Conservation (phyloP, 148 eudicot species). For the Rhododendron ovatum region DNA sequence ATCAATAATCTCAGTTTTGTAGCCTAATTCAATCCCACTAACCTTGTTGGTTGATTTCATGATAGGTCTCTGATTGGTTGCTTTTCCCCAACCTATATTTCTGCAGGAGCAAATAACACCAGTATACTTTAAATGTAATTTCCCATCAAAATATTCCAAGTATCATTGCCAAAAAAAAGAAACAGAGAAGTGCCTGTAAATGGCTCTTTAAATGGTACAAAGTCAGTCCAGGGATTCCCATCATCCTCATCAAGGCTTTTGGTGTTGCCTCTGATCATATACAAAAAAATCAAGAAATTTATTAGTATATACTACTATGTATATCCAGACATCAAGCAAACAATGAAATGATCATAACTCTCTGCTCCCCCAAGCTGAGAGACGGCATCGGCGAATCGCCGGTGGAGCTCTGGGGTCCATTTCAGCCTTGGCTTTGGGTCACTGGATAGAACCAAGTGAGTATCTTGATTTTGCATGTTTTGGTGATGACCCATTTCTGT, state of each 20-base stretch:
- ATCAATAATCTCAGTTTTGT: neutral
- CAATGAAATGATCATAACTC: slow-evolving; percentile 31
- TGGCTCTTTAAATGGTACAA: slow-evolving; percentile 91
- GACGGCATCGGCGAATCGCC: slow-evolving; percentile 61
- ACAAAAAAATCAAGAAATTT: neutral
- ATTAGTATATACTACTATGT: neutral
- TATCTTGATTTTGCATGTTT: slow-evolving; percentile 42
- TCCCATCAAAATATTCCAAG: neutral
- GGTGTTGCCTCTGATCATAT: slow-evolving; percentile 75
- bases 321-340: neutral
- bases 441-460: slow-evolving; percentile 66
- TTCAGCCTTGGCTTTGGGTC: slow-evolving; percentile 96
- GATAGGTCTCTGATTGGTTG: slow-evolving; percentile 43
- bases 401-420: slow-evolving; percentile 94
- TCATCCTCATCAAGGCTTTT: slow-evolving; percentile 66
- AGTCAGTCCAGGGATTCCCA: slow-evolving; percentile 82
- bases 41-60: slow-evolving; percentile 46
- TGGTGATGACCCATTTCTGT: slow-evolving; percentile 47
- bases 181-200: slow-evolving; percentile 51
- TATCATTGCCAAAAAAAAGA: neutral
- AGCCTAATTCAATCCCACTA: slow-evolving; percentile 6
- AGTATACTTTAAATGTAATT: neutral
- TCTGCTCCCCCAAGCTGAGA: slow-evolving; percentile 79
- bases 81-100: slow-evolving; percentile 78
- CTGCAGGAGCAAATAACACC: slow-evolving; percentile 35